phyloP scores from a whole-genome alignment of 2,329 filamentous ascomycete genomes.

The Fusarium palustre region DNA sequence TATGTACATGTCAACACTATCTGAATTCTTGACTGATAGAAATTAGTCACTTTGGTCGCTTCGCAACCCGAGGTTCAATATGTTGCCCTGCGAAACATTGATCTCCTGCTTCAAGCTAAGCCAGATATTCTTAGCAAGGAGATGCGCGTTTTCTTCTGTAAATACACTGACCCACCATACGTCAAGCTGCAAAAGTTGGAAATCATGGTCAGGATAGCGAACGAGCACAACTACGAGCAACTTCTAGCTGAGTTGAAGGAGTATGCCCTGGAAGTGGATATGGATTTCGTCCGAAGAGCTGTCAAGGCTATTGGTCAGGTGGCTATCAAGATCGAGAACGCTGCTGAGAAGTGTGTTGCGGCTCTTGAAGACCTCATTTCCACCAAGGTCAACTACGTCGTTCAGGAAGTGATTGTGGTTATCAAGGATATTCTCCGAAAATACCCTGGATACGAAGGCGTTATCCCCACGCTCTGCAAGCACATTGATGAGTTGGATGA shows the following conservation, averaged over 20 bases:
- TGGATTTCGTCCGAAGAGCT: slow-evolving; percentile 96
- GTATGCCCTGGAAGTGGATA: slow-evolving; percentile 97
- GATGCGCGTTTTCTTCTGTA: slow-evolving; percentile 98
- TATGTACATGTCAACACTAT: slow-evolving; percentile 56
- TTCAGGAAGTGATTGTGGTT: slow-evolving; percentile 98
- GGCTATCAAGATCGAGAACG: slow-evolving; percentile 96
- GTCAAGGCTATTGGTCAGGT: slow-evolving; percentile 98
- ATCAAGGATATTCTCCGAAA: slow-evolving; percentile 99
- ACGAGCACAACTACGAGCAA: slow-evolving; percentile 96
- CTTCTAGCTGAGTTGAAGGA: slow-evolving; percentile 94
- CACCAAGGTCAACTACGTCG: slow-evolving; percentile 98
- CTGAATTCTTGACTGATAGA: not conserved
- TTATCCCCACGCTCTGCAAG: slow-evolving; percentile 95
- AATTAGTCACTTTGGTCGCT: slow-evolving; percentile 88
- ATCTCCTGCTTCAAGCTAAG: slow-evolving; percentile 93
- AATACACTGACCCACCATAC: slow-evolving; percentile 98
- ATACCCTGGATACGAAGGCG: slow-evolving; percentile 97
- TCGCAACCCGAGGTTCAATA: slow-evolving; percentile 98
- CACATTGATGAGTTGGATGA: slow-evolving; percentile 98
- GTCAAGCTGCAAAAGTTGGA: slow-evolving; percentile 98
- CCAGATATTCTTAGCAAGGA: slow-evolving; percentile 98
- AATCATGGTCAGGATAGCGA: slow-evolving; percentile 99
- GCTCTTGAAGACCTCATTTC: slow-evolving; percentile 93
- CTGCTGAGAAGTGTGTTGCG: slow-evolving; percentile 95
- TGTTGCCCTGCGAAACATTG: slow-evolving; percentile 94